These are phyloP conservation scores for Puccinia brachypodii DNA, from an alignment of 1,284 basidiomycete species.

Conservation along the genomic window DNA sequence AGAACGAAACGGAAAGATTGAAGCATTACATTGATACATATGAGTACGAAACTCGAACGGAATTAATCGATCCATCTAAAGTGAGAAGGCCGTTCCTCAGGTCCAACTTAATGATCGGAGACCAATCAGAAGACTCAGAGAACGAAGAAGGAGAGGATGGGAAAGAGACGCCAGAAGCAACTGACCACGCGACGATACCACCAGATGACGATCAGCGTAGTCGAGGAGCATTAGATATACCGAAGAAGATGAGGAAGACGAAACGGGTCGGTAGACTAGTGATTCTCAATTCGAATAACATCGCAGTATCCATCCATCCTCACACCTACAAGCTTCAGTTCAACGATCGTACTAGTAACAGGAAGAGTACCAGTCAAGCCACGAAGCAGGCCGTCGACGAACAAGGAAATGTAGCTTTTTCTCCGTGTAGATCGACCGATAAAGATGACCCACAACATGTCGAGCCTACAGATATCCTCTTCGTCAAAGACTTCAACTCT, in stretches of 20 bases:
- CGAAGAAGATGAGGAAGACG: background rate
- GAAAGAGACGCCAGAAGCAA: background rate
- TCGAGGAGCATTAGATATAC: background rate
- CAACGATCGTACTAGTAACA: constrained; percentile 1
- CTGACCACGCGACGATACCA: background rate
- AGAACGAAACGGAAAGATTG: background rate
- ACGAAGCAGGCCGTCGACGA: background rate
- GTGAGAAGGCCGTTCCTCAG: constrained; percentile 24
- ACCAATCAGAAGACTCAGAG: background rate
- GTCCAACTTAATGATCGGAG: constrained; percentile 3
- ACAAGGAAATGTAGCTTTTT: no score
- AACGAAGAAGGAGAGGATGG: constrained; percentile 1
- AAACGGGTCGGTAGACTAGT: background rate
- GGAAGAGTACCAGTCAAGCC: no score
- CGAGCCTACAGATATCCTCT: background rate
- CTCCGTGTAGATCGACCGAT: background rate
- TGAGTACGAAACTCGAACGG: constrained; percentile 17
- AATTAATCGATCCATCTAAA: constrained; percentile 2
- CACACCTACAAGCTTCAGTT: constrained; percentile 15
- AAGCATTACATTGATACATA: constrained; percentile 32
- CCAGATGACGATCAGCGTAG: background rate
- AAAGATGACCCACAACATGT: background rate
- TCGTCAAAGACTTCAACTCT: background rate
- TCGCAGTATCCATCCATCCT: background rate
- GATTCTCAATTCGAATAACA: background rate